These are phyloP conservation scores for Creolimax fragrantissima DNA, from an alignment of 78 protist genomes.

Conservation along the genomic window DNA sequence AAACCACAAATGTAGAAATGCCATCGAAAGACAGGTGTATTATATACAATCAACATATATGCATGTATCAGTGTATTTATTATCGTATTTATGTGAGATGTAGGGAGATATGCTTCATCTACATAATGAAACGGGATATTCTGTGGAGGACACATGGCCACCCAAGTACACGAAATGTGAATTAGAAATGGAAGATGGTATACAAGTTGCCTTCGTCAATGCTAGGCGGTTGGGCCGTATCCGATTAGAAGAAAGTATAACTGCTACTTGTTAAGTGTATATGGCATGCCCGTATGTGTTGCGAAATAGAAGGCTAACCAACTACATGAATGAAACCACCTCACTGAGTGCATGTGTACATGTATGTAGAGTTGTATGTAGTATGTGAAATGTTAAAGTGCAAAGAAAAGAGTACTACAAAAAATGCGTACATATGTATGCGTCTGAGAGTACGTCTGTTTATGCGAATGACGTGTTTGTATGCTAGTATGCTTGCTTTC, in stretches of 20 bases:
- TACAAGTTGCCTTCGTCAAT: not conserved
- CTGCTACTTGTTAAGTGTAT: too few relatives aligned
- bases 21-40: not conserved
- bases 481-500: too few relatives aligned
- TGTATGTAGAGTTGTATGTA: too few relatives aligned
- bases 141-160: constrained; percentile 2
- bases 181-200: not conserved
- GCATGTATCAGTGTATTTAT: not conserved
- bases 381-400: too few relatives aligned
- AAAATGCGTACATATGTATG: not conserved
- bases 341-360: too few relatives aligned
- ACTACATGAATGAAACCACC: too few relatives aligned
- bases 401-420: not conserved
- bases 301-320: too few relatives aligned
- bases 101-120: not conserved
- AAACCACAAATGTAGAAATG: not conserved
- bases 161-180: not conserved
- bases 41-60: not conserved
- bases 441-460: not conserved
- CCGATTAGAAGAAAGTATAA: not conserved
- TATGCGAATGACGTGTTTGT: not conserved
- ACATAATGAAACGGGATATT: not conserved
- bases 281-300: too few relatives aligned
- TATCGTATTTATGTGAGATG: not conserved
- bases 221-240: not conserved